Evolutionary conservation across 2,329 filamentous ascomycete genomes (phyloP).

Genomic region (Paramyrothecium roridum): DNA sequence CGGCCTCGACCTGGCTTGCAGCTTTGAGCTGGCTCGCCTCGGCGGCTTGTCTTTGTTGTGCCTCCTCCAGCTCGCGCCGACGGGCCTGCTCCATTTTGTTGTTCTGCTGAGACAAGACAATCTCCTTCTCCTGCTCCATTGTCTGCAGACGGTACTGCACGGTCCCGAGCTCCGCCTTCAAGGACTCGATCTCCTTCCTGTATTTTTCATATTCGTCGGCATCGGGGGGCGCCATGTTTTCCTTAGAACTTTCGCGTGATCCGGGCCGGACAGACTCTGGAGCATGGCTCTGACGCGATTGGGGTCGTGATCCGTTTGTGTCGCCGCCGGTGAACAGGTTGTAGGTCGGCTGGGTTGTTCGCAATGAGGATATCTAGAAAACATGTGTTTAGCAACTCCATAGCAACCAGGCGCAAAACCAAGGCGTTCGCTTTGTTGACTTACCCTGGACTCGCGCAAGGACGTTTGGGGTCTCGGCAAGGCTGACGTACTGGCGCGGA

Average conservation of each 20-base stretch:
- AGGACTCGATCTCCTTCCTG: constrained; percentile 63
- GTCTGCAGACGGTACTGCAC: constrained; percentile 86
- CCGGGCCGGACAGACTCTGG: constrained; percentile 39
- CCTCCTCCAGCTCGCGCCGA: constrained; percentile 81
- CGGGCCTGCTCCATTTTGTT: constrained; percentile 80
- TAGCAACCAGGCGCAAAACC: neutral
- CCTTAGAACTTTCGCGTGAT: constrained; percentile 58
- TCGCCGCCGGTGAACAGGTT: constrained; percentile 57
- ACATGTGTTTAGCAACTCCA: neutral
- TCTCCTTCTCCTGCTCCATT: constrained; percentile 81
- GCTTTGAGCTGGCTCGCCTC: constrained; percentile 53
- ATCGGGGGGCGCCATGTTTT: constrained; percentile 56
- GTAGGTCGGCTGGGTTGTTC: constrained; percentile 53
- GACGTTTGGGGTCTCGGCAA: constrained; percentile 32
- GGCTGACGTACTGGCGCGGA: constrained; percentile 32
- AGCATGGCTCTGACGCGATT: constrained; percentile 36
- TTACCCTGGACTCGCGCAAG: constrained; percentile 34
- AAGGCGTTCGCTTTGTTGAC: constrained; percentile 17
- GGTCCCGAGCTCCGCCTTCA: constrained; percentile 86
- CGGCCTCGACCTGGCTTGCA: constrained; percentile 43
- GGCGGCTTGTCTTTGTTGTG: constrained; percentile 60
- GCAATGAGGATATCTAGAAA: constrained; percentile 40
- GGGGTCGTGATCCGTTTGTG: constrained; percentile 28
- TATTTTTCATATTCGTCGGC: constrained; percentile 58
- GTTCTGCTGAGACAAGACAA: constrained; percentile 73